Evolutionary conservation across 2,329 filamentous ascomycete species (phyloP).

Genomic region (Penicillium occitanis): DNA sequence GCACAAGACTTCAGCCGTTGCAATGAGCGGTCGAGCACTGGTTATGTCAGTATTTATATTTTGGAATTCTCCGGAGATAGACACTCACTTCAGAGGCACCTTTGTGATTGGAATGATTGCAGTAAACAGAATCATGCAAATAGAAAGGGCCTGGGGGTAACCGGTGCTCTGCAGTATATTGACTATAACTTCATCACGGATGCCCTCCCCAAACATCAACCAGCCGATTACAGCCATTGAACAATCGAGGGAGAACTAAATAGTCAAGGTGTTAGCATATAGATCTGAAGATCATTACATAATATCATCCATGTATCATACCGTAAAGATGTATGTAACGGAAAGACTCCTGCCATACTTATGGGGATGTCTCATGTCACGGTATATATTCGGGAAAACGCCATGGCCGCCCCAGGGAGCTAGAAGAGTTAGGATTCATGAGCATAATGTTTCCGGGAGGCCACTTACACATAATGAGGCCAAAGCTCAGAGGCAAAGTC

Average conservation of each 20-base stretch:
- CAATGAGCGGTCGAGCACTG: slow-evolving; percentile 77
- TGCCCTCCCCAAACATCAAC: slow-evolving; percentile 91
- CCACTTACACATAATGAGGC: slow-evolving; percentile 72
- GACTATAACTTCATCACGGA: slow-evolving; percentile 83
- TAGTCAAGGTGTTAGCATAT: background rate
- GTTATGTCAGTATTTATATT: slow-evolving; percentile 26
- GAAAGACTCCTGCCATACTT: slow-evolving; percentile 75
- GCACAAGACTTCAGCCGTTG: slow-evolving; percentile 76
- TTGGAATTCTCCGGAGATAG: background rate
- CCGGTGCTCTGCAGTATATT: slow-evolving; percentile 76
- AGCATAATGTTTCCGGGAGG: background rate
- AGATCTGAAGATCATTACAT: background rate
- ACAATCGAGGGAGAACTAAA: slow-evolving; percentile 73
- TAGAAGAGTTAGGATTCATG: slow-evolving; percentile 25
- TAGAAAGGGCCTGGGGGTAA: slow-evolving; percentile 71
- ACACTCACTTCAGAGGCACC: slow-evolving; percentile 71
- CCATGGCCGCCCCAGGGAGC: slow-evolving; percentile 68
- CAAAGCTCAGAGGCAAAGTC: slow-evolving; percentile 82
- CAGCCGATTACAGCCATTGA: slow-evolving; percentile 80
- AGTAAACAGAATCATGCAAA: slow-evolving; percentile 81
- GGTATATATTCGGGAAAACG: slow-evolving; percentile 82
- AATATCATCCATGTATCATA: slow-evolving; percentile 34
- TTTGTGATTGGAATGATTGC: slow-evolving; percentile 94
- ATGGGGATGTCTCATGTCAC: slow-evolving; percentile 76
- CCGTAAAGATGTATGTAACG: slow-evolving; percentile 81